Evolutionary conservation across 306 rosid genomes (phyloP).

Genomic region (Prunus salicina): DNA sequence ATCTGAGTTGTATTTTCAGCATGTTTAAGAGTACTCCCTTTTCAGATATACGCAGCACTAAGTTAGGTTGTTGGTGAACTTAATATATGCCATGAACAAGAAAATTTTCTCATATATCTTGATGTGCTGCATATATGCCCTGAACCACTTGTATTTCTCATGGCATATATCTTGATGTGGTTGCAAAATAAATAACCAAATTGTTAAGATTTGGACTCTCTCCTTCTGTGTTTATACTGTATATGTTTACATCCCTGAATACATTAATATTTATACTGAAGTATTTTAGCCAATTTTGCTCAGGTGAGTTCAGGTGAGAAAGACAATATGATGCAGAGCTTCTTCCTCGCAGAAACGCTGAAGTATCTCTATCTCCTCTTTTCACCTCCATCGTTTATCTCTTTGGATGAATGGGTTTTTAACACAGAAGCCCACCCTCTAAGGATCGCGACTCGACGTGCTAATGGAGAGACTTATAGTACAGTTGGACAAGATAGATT

Average conservation of each 20-base stretch:
- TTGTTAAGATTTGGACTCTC: not conserved
- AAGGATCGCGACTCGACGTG: conserved; percentile 30
- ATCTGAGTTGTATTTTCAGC: not conserved
- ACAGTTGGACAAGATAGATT: conserved; percentile 21
- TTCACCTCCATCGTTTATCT: conserved; percentile 53
- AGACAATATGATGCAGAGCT: conserved; percentile 67
- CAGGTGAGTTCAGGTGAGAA: conserved; percentile 47
- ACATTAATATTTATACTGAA: not conserved
- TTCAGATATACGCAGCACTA: no score
- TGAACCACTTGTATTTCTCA: not conserved
- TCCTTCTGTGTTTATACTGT: not conserved
- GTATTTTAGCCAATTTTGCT: not conserved
- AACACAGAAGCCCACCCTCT: conserved; percentile 70
- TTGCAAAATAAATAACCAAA: not conserved
- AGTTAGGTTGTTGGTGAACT: no score
- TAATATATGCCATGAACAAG: no score
- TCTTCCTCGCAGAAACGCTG: conserved; percentile 67
- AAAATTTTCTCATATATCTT: no score
- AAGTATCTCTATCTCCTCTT: conserved; percentile 64
- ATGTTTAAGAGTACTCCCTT: not conserved
- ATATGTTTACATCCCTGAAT: not conserved
- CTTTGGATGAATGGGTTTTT: conserved; percentile 68
- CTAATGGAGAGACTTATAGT: conserved; percentile 5
- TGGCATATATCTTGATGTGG: not conserved
- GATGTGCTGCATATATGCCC: no score